Conservation (phyloP, 352 stramenopile genomes). For the Pythium periplocum region DNA sequence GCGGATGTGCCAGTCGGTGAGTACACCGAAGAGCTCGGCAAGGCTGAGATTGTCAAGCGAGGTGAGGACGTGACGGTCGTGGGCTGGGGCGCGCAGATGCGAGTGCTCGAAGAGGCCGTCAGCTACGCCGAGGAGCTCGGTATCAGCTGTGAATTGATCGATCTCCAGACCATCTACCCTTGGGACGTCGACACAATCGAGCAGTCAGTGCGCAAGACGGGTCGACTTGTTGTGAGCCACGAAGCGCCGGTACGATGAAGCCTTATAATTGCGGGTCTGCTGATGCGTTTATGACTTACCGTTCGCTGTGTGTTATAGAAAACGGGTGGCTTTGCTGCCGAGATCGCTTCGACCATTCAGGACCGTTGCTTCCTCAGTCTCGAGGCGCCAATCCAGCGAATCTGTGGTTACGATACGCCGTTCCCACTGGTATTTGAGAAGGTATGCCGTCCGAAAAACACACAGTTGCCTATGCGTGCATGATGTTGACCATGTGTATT, state of each 20-base stretch:
- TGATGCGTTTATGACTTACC: slow-evolving; percentile 3
- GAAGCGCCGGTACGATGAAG: slow-evolving; percentile 87
- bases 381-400: slow-evolving; percentile 93
- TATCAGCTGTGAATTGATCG: slow-evolving; percentile 97
- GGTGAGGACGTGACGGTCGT: slow-evolving; percentile 95
- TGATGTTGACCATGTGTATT: slow-evolving; percentile 3
- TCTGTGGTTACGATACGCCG: slow-evolving; percentile 95
- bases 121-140: slow-evolving; percentile 88
- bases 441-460: slow-evolving; percentile 17
- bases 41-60: slow-evolving; percentile 91
- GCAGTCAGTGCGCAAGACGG: slow-evolving; percentile 96
- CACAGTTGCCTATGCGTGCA: slow-evolving; percentile 1
- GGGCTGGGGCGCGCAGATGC: slow-evolving; percentile 91
- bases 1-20: slow-evolving; percentile 95
- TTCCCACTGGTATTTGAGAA: slow-evolving; percentile 97
- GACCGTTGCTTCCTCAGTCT: slow-evolving; percentile 95
- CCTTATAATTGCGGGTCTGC: not conserved
- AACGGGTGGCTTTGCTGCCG: slow-evolving; percentile 93
- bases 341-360: slow-evolving; percentile 93
- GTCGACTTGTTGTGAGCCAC: slow-evolving; percentile 94
- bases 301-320: slow-evolving; percentile 29
- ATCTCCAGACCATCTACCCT: slow-evolving; percentile 96
- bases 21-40: slow-evolving; percentile 91
- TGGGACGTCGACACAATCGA: slow-evolving; percentile 95
- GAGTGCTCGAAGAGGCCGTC: slow-evolving; percentile 78